phyloP scores from a whole-genome alignment of 371 early-diverging fungal species.

The Apophysomyces elegans region DNA sequence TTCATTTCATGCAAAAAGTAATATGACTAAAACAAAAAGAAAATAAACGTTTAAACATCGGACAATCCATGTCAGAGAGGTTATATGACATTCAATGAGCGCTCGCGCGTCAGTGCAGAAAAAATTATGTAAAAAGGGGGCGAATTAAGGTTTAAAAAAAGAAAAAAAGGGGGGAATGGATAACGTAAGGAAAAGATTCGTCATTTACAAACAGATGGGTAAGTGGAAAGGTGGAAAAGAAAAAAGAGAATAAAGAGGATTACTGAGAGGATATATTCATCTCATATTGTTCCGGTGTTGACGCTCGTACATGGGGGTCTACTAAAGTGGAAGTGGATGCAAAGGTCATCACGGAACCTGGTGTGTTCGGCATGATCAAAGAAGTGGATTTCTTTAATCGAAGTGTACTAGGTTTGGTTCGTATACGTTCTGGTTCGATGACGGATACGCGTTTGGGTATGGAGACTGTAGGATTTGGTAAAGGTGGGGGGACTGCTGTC shows the following conservation, averaged over 20 bases:
- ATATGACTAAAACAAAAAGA: no score
- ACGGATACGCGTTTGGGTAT: conserved; percentile 2
- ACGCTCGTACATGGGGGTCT: conserved; percentile 22
- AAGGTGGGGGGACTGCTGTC: neutral
- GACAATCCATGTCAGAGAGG: no score
- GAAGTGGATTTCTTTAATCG: conserved; percentile 1
- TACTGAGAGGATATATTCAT: conserved; percentile 1
- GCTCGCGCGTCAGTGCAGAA: no score
- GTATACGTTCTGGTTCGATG: neutral
- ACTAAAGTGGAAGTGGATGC: conserved; percentile 43
- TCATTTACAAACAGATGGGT: neutral
- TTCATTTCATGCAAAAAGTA: no score
- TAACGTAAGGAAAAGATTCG: neutral
- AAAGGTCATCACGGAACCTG: conserved; percentile 45
- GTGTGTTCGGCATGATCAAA: conserved; percentile 26
- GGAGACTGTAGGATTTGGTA: neutral
- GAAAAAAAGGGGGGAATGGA: no score
- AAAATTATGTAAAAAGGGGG: no score
- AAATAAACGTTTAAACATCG: no score
- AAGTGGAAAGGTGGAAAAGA: neutral
- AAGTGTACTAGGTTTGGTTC: conserved; percentile 9
- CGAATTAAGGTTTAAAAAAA: no score
- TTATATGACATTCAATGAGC: no score
- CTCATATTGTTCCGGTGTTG: conserved; percentile 3
- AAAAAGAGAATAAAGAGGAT: neutral